A percentile compares a stretch with the other conserved stretches of the same genome.
phyloP scores from a whole-genome alignment of 305 asterid genomes.

The Rubia occidens region DNA sequence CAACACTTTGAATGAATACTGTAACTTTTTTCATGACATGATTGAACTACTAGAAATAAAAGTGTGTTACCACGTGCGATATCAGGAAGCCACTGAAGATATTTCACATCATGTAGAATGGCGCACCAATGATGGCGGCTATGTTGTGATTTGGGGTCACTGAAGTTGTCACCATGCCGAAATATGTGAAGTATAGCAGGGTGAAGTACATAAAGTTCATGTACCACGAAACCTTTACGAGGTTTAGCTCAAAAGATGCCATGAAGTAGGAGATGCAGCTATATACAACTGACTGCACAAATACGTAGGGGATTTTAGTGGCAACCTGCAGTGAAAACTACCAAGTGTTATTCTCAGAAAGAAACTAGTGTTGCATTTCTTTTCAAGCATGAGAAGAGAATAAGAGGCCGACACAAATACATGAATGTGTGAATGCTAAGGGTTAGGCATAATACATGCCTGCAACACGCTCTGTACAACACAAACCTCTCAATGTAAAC shows the following conservation, averaged over 20 bases:
- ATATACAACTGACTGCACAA: slow-evolving; percentile 62
- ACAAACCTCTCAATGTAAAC: slow-evolving; percentile 85
- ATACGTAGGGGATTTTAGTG: slow-evolving; percentile 73
- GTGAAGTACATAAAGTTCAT: slow-evolving; percentile 69
- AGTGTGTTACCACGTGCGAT: slow-evolving; percentile 61
- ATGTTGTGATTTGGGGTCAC: slow-evolving; percentile 89
- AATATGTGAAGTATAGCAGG: slow-evolving; percentile 76
- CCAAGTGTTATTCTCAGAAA: background rate
- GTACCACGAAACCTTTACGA: slow-evolving; percentile 61
- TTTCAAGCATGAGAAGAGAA: background rate
- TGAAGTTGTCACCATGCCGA: slow-evolving; percentile 96
- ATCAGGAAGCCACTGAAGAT: slow-evolving; percentile 94
- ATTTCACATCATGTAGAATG: slow-evolving; percentile 93
- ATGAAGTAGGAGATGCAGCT: slow-evolving; percentile 58
- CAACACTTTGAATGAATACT: background rate
- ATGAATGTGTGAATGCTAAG: slow-evolving; percentile 86
- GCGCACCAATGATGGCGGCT: slow-evolving; percentile 83
- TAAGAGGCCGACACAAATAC: background rate
- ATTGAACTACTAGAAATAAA: background rate
- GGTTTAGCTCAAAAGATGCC: slow-evolving; percentile 73
- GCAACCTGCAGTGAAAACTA: slow-evolving; percentile 45
- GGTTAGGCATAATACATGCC: slow-evolving; percentile 92
- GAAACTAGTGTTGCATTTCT: background rate
- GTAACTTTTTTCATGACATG: background rate
- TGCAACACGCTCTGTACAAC: slow-evolving; percentile 78